phyloP scores from a whole-genome alignment of 257 asterid species.

The Jasminum sambac region DNA sequence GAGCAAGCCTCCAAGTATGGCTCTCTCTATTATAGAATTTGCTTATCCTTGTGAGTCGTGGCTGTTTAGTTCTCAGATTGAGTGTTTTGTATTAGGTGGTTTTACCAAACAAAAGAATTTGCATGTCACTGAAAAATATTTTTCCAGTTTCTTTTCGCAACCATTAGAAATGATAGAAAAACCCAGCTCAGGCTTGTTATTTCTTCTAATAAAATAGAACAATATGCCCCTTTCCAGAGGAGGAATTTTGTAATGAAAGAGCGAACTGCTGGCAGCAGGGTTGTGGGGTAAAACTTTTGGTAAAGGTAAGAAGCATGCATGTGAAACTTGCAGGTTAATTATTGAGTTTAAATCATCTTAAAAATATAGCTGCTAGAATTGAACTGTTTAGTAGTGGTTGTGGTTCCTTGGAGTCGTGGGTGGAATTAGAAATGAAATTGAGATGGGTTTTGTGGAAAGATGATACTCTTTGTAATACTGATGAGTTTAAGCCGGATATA shows the following conservation, averaged over 20 bases:
- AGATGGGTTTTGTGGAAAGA: not conserved
- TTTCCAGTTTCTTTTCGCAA: not conserved
- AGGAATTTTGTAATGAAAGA: not conserved
- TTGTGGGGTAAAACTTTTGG: not conserved
- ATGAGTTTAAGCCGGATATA: not conserved
- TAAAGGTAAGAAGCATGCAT: not conserved
- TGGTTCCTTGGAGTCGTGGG: not conserved
- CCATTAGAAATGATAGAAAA: not conserved
- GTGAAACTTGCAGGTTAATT: not conserved
- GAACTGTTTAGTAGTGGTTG: not conserved
- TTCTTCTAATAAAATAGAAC: not conserved
- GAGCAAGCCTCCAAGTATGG: conserved; percentile 98
- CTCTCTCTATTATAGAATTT: conserved; percentile 11
- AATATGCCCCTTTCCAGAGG: not conserved
- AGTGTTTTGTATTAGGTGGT: not conserved
- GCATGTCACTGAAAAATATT: not conserved
- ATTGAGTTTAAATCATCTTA: not conserved
- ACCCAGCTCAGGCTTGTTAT: not conserved
- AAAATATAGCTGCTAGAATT: not conserved
- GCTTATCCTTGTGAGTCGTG: not conserved
- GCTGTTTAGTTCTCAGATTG: not conserved
- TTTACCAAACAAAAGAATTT: not conserved
- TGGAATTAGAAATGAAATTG: not conserved
- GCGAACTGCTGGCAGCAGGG: too few species aligned
- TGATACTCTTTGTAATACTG: not conserved